Percentiles rank a stretch among this genome's conserved stretches.
Conservation (phyloP, 208 protist species). For the Crithidia sp. region DNA sequence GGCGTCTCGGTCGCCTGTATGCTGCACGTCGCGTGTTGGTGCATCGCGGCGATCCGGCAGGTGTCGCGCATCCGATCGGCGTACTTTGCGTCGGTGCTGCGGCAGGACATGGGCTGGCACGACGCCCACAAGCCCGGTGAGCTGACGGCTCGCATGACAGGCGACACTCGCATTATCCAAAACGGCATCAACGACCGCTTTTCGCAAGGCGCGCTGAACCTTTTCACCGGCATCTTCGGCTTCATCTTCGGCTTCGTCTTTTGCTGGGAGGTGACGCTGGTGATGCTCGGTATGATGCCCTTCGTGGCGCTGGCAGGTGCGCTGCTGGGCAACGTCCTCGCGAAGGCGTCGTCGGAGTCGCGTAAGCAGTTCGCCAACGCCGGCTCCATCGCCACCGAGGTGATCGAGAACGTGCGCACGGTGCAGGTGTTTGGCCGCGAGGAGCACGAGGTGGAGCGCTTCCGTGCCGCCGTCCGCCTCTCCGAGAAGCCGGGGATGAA, state of each 20-base stretch:
- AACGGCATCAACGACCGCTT: constrained; percentile 90
- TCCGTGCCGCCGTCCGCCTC: constrained; percentile 47
- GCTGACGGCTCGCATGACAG: constrained; percentile 77
- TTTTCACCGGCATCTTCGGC: constrained; percentile 78
- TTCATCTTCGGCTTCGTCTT: constrained; percentile 80
- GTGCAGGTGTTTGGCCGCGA: constrained; percentile 81
- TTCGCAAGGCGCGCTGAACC: constrained; percentile 68
- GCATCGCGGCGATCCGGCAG: constrained; percentile 60
- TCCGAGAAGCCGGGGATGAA: constrained; percentile 60
- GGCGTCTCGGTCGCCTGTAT: constrained; percentile 42
- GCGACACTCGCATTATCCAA: constrained; percentile 77
- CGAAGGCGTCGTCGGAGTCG: constrained; percentile 45
- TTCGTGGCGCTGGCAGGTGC: constrained; percentile 59
- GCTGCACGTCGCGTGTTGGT: constrained; percentile 63
- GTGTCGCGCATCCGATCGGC: constrained; percentile 51
- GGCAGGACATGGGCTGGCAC: constrained; percentile 91
- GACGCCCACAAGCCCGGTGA: constrained; percentile 72
- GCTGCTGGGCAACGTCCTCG: constrained; percentile 64
- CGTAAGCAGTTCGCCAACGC: constrained; percentile 82
- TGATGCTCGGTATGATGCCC: constrained; percentile 82
- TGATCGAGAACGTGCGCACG: constrained; percentile 83
- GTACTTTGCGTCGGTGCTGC: constrained; percentile 72
- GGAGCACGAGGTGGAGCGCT: constrained; percentile 60
- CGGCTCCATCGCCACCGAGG: constrained; percentile 84
- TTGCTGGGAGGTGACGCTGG: constrained; percentile 79